Percentiles rank a stretch among this genome's conserved stretches.
Conservation (phyloP, 495 filamentous ascomycete genomes). For the Sabuloglossum arenarium region DNA sequence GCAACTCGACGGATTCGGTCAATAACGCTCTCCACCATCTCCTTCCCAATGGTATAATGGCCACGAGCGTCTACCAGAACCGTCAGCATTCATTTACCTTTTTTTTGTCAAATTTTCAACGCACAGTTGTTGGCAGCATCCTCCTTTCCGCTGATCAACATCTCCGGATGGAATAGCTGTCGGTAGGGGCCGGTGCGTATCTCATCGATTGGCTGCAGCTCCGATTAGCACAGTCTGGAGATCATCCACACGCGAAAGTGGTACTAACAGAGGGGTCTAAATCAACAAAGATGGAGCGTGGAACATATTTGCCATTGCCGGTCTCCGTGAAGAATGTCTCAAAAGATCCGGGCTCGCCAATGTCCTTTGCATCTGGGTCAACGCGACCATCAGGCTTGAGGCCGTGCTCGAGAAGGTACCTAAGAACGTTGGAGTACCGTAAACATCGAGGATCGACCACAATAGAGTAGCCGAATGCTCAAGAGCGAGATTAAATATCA, state of each 20-base stretch:
- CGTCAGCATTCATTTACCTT: slow-evolving; percentile 5
- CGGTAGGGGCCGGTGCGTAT: slow-evolving; percentile 69
- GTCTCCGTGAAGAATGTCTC: slow-evolving; percentile 91
- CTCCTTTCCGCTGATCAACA: slow-evolving; percentile 78
- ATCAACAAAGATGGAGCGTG: slow-evolving; percentile 76
- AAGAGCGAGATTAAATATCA: slow-evolving; percentile 5
- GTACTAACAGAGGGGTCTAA: slow-evolving; percentile 57
- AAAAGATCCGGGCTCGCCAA: slow-evolving; percentile 45
- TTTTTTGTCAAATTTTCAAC: slow-evolving; percentile 16
- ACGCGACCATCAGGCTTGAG: slow-evolving; percentile 55
- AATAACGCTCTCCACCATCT: slow-evolving; percentile 64
- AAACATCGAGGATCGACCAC: slow-evolving; percentile 2
- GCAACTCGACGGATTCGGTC: slow-evolving; percentile 70
- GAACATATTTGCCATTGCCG: slow-evolving; percentile 70
- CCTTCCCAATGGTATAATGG: slow-evolving; percentile 86
- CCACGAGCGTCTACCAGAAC: slow-evolving; percentile 52
- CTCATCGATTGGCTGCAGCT: slow-evolving; percentile 55
- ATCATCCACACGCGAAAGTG: not conserved
- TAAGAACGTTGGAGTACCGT: slow-evolving; percentile 15
- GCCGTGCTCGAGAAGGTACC: slow-evolving; percentile 83
- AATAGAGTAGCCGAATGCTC: not conserved
- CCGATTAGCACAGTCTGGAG: slow-evolving; percentile 7
- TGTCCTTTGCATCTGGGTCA: slow-evolving; percentile 39
- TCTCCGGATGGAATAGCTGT: slow-evolving; percentile 76
- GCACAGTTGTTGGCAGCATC: slow-evolving; percentile 83